Conservation (phyloP, 768 basidiomycete genomes). For the Calocera viscosa region DNA sequence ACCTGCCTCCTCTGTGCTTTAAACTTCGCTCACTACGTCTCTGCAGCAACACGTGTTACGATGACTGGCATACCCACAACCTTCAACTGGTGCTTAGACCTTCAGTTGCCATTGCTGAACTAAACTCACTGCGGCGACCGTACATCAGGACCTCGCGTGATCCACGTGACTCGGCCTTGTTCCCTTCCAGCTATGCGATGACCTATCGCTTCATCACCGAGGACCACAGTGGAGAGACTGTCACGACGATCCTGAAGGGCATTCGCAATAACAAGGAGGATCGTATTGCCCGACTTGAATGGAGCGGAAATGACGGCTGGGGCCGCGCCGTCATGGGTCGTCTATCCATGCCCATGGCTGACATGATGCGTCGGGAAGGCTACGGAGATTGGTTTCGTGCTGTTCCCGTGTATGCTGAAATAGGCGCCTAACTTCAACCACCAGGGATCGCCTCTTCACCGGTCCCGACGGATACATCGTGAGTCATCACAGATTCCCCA, state of each 20-base stretch:
- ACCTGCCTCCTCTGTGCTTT: background rate
- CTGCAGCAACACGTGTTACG: background rate
- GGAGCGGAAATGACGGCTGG: slow-evolving; percentile 69
- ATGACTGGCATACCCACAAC: slow-evolving; percentile 4
- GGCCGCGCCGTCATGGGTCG: slow-evolving; percentile 75
- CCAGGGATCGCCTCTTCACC: slow-evolving; percentile 48
- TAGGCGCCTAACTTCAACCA: slow-evolving; percentile 33
- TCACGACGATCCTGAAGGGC: slow-evolving; percentile 55
- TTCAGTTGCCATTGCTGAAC: background rate
- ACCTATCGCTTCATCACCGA: slow-evolving; percentile 67
- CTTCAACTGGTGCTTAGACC: background rate
- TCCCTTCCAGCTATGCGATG: slow-evolving; percentile 53
- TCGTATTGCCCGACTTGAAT: slow-evolving; percentile 77
- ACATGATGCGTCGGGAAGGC: slow-evolving; percentile 47
- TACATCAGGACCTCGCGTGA: slow-evolving; percentile 47
- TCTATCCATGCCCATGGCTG: slow-evolving; percentile 69
- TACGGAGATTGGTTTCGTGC: slow-evolving; percentile 36
- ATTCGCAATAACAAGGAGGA: slow-evolving; percentile 72
- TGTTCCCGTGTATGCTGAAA: slow-evolving; percentile 12
- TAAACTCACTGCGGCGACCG: background rate
- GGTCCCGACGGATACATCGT: slow-evolving; percentile 59
- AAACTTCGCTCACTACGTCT: background rate
- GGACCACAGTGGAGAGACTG: slow-evolving; percentile 58
- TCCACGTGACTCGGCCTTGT: slow-evolving; percentile 54
- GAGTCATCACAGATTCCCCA: background rate